phyloP scores from a whole-genome alignment of 441 rosid species.

The Theobroma grandiflorum region DNA sequence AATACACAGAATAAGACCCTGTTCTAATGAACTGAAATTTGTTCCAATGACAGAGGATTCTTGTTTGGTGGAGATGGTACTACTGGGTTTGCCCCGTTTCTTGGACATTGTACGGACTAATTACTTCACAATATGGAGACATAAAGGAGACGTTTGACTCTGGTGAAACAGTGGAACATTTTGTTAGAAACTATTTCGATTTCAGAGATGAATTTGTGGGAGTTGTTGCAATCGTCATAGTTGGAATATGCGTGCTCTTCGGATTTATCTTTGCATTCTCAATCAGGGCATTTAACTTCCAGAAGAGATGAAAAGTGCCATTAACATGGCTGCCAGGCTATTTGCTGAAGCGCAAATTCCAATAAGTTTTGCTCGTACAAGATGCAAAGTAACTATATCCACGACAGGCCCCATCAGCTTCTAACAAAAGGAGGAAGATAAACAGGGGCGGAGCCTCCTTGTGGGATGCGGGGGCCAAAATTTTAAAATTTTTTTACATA shows the following conservation, averaged over 20 bases:
- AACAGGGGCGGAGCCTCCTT: too few relatives aligned
- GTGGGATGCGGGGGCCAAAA: too few relatives aligned
- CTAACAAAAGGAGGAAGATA: background rate
- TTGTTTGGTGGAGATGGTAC: constrained; percentile 93
- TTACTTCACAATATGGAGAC: constrained; percentile 82
- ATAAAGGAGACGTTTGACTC: constrained; percentile 44
- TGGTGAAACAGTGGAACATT: constrained; percentile 64
- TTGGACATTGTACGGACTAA: constrained; percentile 79
- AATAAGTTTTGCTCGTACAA: background rate
- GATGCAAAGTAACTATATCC: background rate
- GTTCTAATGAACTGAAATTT: background rate
- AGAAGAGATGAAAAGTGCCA: constrained; percentile 46
- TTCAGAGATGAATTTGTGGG: constrained; percentile 63
- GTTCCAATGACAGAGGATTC: constrained; percentile 65
- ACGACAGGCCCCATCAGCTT: background rate
- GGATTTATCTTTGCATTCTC: constrained; percentile 70
- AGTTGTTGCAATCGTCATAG: constrained; percentile 51
- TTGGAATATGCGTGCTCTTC: constrained; percentile 56
- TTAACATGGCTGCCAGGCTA: background rate
- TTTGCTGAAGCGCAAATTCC: background rate
- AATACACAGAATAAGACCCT: background rate
- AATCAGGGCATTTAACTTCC: constrained; percentile 77
- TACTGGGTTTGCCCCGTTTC: constrained; percentile 74
- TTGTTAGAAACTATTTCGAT: constrained; percentile 59
- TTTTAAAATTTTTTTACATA: too few relatives aligned